Conservation (phyloP, 495 filamentous ascomycete species). For the Penicillium canescens region DNA sequence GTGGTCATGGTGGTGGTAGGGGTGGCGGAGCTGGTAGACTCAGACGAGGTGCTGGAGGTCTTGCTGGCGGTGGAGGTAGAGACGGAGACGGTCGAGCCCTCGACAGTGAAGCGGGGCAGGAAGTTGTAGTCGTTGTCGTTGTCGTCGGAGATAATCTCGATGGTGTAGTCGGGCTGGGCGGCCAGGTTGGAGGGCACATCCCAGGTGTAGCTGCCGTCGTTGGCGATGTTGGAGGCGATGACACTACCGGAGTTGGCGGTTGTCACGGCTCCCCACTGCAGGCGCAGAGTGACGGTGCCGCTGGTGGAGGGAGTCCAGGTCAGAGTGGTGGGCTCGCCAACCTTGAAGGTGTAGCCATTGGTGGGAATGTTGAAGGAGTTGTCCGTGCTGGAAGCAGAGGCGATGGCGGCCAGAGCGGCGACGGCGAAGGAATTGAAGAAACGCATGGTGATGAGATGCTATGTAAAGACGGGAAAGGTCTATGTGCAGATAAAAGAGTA, state of each 20-base stretch:
- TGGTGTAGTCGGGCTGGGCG: conserved; percentile 54
- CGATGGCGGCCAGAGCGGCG: conserved; percentile 41
- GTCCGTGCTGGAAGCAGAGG: conserved; percentile 28
- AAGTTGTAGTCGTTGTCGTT: conserved; percentile 54
- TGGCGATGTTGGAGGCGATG: conserved; percentile 53
- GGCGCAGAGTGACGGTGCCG: conserved; percentile 53
- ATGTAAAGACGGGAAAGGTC: conserved; percentile 8
- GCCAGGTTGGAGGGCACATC: conserved; percentile 42
- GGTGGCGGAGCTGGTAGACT: conserved; percentile 54
- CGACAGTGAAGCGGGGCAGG: conserved; percentile 57
- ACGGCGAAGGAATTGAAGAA: conserved; percentile 37
- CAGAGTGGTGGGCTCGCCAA: conserved; percentile 52
- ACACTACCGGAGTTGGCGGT: conserved; percentile 43
- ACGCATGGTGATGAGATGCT: conserved; percentile 41
- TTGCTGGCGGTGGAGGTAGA: conserved; percentile 29
- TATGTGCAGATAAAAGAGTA: neutral
- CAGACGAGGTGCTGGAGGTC: conserved; percentile 18
- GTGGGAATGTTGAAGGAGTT: conserved; percentile 59
- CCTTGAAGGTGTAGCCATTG: conserved; percentile 45
- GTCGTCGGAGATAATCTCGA: conserved; percentile 55
- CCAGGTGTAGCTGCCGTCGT: conserved; percentile 61
- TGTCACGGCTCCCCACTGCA: conserved; percentile 51
- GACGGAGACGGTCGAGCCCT: conserved; percentile 44
- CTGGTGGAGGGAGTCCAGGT: conserved; percentile 55
- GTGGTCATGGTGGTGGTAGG: conserved; percentile 49